Conservation (phyloP, 306 rosid species). For the Dryas alaskensis region DNA sequence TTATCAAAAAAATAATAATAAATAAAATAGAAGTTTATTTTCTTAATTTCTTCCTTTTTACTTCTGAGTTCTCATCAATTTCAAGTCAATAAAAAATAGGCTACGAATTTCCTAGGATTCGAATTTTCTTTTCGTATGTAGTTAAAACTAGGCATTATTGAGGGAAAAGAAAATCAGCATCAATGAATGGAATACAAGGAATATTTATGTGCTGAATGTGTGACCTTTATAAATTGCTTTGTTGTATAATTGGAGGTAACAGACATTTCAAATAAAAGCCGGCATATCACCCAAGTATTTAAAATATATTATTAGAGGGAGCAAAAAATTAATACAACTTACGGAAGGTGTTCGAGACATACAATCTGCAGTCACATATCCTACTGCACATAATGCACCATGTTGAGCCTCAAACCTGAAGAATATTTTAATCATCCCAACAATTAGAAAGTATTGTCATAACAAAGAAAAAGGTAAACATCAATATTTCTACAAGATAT, state of each 20-base stretch:
- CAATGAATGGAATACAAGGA: neutral
- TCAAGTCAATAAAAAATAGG: no score
- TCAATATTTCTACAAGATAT: conserved; percentile 10
- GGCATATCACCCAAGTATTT: neutral
- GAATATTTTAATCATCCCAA: conserved; percentile 26
- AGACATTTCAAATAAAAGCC: conserved; percentile 1
- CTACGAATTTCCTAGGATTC: no score
- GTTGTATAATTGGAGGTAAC: neutral
- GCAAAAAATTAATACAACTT: conserved; percentile 36
- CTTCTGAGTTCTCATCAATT: no score
- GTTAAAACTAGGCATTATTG: neutral
- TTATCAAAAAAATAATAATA: no score
- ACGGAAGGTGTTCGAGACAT: conserved; percentile 60
- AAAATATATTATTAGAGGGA: neutral
- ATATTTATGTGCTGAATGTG: neutral
- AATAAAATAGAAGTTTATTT: no score
- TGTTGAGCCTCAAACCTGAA: conserved; percentile 89
- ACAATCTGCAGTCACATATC: conserved; percentile 82
- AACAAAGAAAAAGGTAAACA: neutral
- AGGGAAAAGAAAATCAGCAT: neutral
- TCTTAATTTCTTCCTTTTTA: no score
- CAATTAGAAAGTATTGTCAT: conserved; percentile 10
- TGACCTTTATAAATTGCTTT: neutral
- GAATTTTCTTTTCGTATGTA: no score
- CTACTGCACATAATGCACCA: conserved; percentile 82